Evolutionary conservation across 1,284 basidiomycete species (phyloP), one percentile per base, ranked within the genome.

Genomic region (Cryptococcus sp.): DNA sequence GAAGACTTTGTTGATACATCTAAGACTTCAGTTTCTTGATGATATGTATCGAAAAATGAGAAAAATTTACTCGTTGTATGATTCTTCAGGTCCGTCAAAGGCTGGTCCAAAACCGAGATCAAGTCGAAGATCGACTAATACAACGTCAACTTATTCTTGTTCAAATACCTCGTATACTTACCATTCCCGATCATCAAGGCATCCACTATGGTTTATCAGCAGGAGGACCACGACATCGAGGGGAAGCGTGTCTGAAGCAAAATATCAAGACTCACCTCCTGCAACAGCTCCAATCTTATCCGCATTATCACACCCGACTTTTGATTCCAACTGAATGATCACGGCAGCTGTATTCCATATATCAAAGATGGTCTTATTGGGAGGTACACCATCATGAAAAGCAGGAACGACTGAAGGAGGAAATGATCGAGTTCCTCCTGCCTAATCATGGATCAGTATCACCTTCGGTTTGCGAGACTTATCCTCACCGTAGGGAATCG

Each of bases 271-370:
- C 59, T 58, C 46, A 61, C 59, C 57, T 45, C 63, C 63, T 13
- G 57, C 58, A 45, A 67, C 53, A 31, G 60, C 59, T n/a, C 60
- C 63, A 31, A 63, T 55, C 15, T 57, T 63, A 15, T 63, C 63
- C 31, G 59, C 59, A 48, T 65, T 61, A 30, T 60, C 53, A 31
- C 60, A 59, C 34, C 61, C 63, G 31, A 51, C 46, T 33, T 53
- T 58, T 38, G 56, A 57, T 46, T 67, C 66, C 36, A 67, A 61
- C 45, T 66, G 62, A 46, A 67, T 54, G 49, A 67, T 63, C 38
- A 66, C 50, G 5, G 63, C 64, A 4, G 61, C 58, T 15, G 48
- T 49, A 37, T 59, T 59, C 57, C 59, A 65, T 13, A 60, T 53
- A 13, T 67, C 58, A 36, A 65, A 56, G 31, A 36, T 32, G 10